phyloP scores from a whole-genome alignment of 2,329 filamentous ascomycete genomes.

The Annulohypoxylon truncatum region DNA sequence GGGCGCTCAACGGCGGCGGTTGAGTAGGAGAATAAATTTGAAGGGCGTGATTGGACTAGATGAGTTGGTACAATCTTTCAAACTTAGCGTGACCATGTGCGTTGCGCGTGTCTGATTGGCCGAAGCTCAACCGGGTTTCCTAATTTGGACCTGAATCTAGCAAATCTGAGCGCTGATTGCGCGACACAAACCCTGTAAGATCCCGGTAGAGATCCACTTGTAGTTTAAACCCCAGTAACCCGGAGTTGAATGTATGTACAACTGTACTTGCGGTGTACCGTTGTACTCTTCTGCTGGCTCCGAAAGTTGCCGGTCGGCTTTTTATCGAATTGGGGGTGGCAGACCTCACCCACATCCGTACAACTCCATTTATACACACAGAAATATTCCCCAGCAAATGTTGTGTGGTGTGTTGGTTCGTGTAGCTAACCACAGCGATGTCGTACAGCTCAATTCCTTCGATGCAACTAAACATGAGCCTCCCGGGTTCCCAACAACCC shows the following conservation, averaged over 20 bases:
- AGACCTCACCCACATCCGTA: neutral
- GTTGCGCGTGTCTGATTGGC: slow-evolving; percentile 44
- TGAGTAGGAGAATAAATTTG: slow-evolving; percentile 40
- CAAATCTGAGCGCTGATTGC: slow-evolving; percentile 38
- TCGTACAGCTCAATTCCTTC: slow-evolving; percentile 15
- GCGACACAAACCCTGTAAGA: slow-evolving; percentile 19
- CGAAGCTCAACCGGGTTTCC: slow-evolving; percentile 31
- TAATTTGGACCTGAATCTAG: slow-evolving; percentile 37
- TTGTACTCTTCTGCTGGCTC: neutral
- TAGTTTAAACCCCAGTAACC: slow-evolving; percentile 6
- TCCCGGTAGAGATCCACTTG: slow-evolving; percentile 14
- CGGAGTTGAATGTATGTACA: neutral
- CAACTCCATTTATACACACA: neutral
- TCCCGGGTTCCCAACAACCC: slow-evolving; percentile 14
- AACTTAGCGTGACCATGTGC: slow-evolving; percentile 46
- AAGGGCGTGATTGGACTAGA: slow-evolving; percentile 37
- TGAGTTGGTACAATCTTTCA: slow-evolving; percentile 34
- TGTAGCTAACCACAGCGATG: slow-evolving; percentile 17
- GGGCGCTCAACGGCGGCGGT: slow-evolving; percentile 47
- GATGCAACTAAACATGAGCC: slow-evolving; percentile 23
- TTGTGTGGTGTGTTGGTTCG: neutral
- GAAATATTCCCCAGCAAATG: neutral
- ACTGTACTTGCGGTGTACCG: neutral
- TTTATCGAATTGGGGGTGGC: slow-evolving; percentile 25
- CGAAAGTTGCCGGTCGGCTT: slow-evolving; percentile 29